Percentiles rank a stretch among this genome's conserved stretches.
Conservation (phyloP, 1,284 basidiomycete genomes). For the Moesziomyces sp. region DNA sequence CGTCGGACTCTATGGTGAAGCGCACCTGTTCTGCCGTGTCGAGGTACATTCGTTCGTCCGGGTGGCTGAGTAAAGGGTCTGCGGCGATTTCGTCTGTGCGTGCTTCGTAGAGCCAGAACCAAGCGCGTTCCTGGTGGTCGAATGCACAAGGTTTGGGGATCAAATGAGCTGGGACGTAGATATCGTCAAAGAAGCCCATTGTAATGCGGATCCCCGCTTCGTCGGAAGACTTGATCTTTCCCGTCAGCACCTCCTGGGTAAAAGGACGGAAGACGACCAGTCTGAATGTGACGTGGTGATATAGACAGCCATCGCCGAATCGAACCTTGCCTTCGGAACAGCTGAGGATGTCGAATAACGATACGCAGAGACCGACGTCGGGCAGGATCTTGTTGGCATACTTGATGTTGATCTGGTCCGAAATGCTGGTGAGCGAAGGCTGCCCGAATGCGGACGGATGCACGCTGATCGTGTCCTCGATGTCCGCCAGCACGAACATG, state of each 20-base stretch:
- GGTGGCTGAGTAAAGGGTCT: slow-evolving; percentile 41
- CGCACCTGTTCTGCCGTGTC: slow-evolving; percentile 85
- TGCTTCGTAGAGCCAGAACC: slow-evolving; percentile 69
- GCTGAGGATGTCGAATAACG: slow-evolving; percentile 85
- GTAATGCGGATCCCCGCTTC: slow-evolving; percentile 79
- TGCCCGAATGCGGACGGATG: slow-evolving; percentile 80
- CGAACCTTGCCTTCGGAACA: slow-evolving; percentile 90
- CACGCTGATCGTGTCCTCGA: slow-evolving; percentile 79
- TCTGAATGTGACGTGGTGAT: slow-evolving; percentile 93
- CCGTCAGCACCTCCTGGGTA: slow-evolving; percentile 86
- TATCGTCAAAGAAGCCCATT: slow-evolving; percentile 92
- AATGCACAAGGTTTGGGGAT: slow-evolving; percentile 81
- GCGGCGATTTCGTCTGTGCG: slow-evolving; percentile 57
- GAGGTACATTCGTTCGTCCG: slow-evolving; percentile 83
- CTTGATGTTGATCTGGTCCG: slow-evolving; percentile 86
- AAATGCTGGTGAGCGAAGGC: slow-evolving; percentile 78
- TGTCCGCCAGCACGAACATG: slow-evolving; percentile 61
- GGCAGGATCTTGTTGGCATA: slow-evolving; percentile 93
- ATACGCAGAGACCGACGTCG: slow-evolving; percentile 88
- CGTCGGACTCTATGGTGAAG: slow-evolving; percentile 85
- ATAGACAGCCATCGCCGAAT: slow-evolving; percentile 92
- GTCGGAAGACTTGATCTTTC: slow-evolving; percentile 78
- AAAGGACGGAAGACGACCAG: slow-evolving; percentile 93
- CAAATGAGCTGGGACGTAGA: slow-evolving; percentile 78
- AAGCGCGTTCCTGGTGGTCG: slow-evolving; percentile 68